Evolutionary conservation across 495 filamentous ascomycete species (phyloP).

Genomic region (Elaphomyces granulatus): DNA sequence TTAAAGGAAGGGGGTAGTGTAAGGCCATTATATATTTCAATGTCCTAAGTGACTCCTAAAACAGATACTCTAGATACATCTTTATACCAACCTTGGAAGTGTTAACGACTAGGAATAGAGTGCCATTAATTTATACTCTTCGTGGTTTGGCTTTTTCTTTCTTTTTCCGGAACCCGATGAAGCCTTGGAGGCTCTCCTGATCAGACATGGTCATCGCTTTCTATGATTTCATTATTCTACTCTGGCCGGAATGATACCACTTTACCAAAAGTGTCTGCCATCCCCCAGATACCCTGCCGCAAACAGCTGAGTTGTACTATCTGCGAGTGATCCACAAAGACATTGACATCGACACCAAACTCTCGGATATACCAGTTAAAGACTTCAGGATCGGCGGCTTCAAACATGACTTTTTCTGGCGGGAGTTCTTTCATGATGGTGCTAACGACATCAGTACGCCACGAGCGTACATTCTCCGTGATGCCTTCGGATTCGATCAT

Average conservation of each 20-base stretch:
- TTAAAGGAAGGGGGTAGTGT: no score
- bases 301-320: conserved; percentile 43
- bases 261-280: conserved; percentile 43
- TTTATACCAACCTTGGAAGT: no score
- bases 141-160: no score
- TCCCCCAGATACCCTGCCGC: conserved; percentile 43
- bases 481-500: conserved; percentile 52
- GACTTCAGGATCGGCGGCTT: conserved; percentile 43
- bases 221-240: no score
- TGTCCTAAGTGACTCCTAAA: no score
- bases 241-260: conserved; percentile 35
- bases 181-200: no score
- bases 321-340: conserved; percentile 48
- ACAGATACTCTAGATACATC: no score
- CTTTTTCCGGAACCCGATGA: no score
- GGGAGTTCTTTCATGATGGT: conserved; percentile 39
- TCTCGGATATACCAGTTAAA: conserved; percentile 47
- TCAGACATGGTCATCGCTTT: no score
- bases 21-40: no score
- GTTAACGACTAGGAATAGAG: no score
- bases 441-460: conserved; percentile 45
- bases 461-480: conserved; percentile 42
- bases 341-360: conserved; percentile 45
- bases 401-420: conserved; percentile 44
- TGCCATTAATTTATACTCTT: no score